These are phyloP conservation scores for Hortaea sp. DNA, from an alignment of 2,329 filamentous ascomycete genomes.

Conservation along the genomic window DNA sequence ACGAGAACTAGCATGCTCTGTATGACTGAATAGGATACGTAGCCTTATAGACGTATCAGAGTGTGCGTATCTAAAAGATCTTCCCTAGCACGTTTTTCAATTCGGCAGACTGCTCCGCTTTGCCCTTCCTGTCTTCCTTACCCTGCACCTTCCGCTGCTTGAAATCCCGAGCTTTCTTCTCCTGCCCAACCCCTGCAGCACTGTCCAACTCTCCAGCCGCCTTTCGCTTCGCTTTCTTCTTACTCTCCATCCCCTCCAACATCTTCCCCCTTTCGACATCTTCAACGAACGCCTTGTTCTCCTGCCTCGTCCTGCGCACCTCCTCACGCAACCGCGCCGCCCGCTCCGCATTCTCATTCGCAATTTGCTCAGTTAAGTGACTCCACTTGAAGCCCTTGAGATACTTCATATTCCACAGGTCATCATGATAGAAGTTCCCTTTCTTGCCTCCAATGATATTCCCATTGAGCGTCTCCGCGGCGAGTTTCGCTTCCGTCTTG, in stretches of 20 bases:
- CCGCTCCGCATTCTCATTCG: conserved; percentile 70
- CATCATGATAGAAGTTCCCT: conserved; percentile 71
- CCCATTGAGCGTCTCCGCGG: conserved; percentile 66
- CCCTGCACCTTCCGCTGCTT: conserved; percentile 43
- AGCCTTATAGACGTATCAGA: too few species aligned
- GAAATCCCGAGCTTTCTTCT: conserved; percentile 41
- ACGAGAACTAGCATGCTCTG: too few species aligned
- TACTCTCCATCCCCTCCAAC: conserved; percentile 56
- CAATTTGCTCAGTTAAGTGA: conserved; percentile 62
- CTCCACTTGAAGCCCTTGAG: conserved; percentile 76
- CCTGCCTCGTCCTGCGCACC: conserved; percentile 62
- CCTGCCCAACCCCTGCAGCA: conserved; percentile 19
- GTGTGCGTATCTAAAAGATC: conserved; percentile 9
- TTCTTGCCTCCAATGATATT: conserved; percentile 76
- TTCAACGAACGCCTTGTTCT: conserved; percentile 71
- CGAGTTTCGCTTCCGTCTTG: conserved; percentile 69
- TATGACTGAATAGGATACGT: too few species aligned
- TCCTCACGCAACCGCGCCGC: conserved; percentile 67
- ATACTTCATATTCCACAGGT: conserved; percentile 78
- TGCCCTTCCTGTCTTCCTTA: conserved; percentile 4
- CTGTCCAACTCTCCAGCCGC: conserved; percentile 12
- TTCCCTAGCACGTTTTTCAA: conserved; percentile 8
- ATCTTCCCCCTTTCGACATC: conserved; percentile 76
- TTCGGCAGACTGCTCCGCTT: conserved; percentile 3
- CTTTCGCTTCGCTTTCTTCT: conserved; percentile 47